Base-by-base conservation (phyloP, 2,329 filamentous ascomycete species). In the Coniochaeta hoffmannii region DNA sequence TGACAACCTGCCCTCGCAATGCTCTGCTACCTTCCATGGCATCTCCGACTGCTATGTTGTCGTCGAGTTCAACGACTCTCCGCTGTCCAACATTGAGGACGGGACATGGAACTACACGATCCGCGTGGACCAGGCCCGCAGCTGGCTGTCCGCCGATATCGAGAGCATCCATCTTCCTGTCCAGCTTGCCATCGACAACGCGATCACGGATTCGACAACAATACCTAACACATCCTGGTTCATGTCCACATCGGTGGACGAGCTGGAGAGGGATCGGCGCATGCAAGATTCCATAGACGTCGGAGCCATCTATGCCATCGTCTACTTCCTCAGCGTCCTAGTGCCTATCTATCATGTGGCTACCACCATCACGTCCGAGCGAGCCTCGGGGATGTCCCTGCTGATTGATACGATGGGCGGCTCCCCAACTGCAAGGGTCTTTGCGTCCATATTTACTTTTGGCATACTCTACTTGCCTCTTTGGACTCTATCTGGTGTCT, bases 341-440 rank as follows among this genome's bases (percentile, higher is more conserved):
- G 53, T 44, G 17, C 35, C 50, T 14, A 53, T 59, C 12, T 61
- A 58, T 44, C 61, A 61, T 51, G 51, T 55, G 28, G 59, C 59
- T 26, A 53, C 31, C 46, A 55, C 60, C 28, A 53, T 69, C 36
- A 66, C 67, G 4, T 36, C 53, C 4, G 69, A 71, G 49, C 55
- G 68, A n/a, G 68, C 68, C 28, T 57, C 60, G 7, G 68, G 68
- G 17, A 62, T 69, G 58, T 60, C 68, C 1, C 62, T 67, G 46
- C 58, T 71, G 3, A 58, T 70, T 8, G 69, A 71, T 55, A 60
- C 63, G 24, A 71, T 71, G 68, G 85, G 85, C 69, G 85, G 64
- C 3, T 57, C 63, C 11, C 55, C 61, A 2, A 50, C 58, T 6
- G 58, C 64, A 9, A 61, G 68, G 0, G 59, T 69, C 6, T 36